These are phyloP conservation scores for Byssochlamys sp. DNA, from an alignment of 2,329 filamentous ascomycete genomes.

Conservation along the genomic window DNA sequence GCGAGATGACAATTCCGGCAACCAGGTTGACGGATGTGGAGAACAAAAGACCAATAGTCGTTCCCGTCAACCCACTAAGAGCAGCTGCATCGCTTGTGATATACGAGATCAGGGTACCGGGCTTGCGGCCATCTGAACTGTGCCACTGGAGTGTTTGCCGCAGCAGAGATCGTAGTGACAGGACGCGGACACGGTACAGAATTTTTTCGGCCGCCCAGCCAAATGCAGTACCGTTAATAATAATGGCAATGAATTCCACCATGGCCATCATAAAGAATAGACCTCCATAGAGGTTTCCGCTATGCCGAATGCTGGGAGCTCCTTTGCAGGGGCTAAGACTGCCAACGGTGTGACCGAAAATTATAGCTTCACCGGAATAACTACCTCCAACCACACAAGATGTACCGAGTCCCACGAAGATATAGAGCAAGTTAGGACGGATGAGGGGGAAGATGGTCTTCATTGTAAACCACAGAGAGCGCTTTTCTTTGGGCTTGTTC, in stretches of 20 bases:
- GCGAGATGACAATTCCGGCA: constrained; percentile 54
- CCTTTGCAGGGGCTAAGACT: constrained; percentile 42
- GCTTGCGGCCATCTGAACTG: constrained; percentile 50
- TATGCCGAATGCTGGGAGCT: constrained; percentile 34
- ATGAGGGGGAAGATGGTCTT: constrained; percentile 30
- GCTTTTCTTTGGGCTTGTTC: constrained; percentile 3
- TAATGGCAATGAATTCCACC: constrained; percentile 47
- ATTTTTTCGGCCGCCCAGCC: constrained; percentile 50
- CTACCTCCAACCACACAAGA: constrained; percentile 45
- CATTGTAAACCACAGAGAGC: constrained; percentile 15
- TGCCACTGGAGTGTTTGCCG: constrained; percentile 58
- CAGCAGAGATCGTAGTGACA: constrained; percentile 52
- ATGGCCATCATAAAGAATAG: constrained; percentile 48
- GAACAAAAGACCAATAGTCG: constrained; percentile 56
- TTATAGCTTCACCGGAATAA: constrained; percentile 43
- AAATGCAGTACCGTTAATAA: constrained; percentile 46
- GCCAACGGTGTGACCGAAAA: constrained; percentile 48
- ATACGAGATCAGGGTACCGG: constrained; percentile 49
- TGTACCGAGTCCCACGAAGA: constrained; percentile 38
- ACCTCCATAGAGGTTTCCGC: constrained; percentile 42
- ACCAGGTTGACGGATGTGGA: constrained; percentile 56
- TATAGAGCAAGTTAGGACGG: constrained; percentile 30
- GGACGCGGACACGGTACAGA: constrained; percentile 48
- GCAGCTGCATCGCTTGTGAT: constrained; percentile 57
- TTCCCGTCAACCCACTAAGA: constrained; percentile 55